Percentiles rank a stretch among this genome's conserved stretches.
Evolutionary conservation across 1,139 yeast genomes (phyloP).

Genomic region (Meyerozyma carpophila): DNA sequence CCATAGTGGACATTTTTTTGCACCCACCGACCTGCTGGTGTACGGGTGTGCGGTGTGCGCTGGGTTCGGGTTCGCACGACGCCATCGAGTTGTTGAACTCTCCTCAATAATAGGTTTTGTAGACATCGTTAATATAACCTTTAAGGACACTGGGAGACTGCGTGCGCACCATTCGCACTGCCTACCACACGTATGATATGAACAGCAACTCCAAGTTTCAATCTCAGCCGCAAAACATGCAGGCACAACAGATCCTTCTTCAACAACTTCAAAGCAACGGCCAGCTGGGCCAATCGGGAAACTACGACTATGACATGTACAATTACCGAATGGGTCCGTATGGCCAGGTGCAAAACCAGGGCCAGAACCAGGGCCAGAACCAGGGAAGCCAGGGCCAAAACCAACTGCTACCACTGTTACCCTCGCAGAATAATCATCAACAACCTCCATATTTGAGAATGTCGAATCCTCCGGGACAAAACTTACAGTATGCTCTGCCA

Average conservation of each 20-base stretch:
- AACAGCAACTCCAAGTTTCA: slow-evolving; percentile 9
- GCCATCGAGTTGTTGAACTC: neutral
- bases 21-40: neutral
- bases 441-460: slow-evolving; percentile 16
- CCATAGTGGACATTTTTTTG: neutral
- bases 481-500: slow-evolving; percentile 3
- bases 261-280: slow-evolving; percentile 38
- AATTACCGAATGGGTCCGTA: slow-evolving; percentile 25
- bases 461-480: slow-evolving; percentile 6
- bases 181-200: slow-evolving; percentile 3
- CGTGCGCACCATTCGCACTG: neutral
- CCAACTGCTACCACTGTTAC: slow-evolving; percentile 22
- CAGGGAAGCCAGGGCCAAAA: slow-evolving; percentile 19
- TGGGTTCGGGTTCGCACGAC: neutral
- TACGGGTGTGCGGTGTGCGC: neutral
- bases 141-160: neutral
- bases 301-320: slow-evolving; percentile 20
- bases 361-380: slow-evolving; percentile 20
- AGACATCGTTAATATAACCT: neutral
- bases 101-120: neutral
- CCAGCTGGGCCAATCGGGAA: slow-evolving; percentile 14
- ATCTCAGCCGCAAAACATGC: slow-evolving; percentile 17
- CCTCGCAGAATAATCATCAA: slow-evolving; percentile 24
- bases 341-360: slow-evolving; percentile 15
- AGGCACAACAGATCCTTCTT: slow-evolving; percentile 41